These are phyloP conservation scores for Boletus tylopilopsis DNA, from an alignment of 768 basidiomycete species.

Conservation along the genomic window DNA sequence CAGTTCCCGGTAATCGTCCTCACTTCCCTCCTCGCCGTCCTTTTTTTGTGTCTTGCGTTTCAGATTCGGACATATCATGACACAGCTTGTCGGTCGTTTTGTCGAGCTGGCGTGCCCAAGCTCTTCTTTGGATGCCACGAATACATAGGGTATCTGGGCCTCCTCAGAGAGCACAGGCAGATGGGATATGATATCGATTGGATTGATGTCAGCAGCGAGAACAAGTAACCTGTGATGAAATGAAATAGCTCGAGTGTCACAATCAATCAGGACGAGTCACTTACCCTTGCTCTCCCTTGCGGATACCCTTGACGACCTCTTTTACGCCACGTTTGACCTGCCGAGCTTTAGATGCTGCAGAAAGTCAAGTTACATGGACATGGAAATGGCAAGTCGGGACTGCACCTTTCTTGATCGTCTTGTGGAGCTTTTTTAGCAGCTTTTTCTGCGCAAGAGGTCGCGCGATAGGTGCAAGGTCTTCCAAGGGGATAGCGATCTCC, in stretches of 20 bases:
- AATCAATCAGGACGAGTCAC: conserved; percentile 25
- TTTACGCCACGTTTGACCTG: conserved; percentile 98
- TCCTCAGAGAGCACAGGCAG: conserved; percentile 94
- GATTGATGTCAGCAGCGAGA: conserved; percentile 95
- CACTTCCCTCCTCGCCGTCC: conserved; percentile 57
- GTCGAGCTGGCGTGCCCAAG: conserved; percentile 94
- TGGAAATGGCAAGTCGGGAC: neutral
- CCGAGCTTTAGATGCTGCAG: conserved; percentile 82
- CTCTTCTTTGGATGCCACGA: conserved; percentile 90
- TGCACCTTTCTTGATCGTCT: conserved; percentile 87
- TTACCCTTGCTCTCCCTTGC: conserved; percentile 96
- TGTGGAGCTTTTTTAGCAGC: conserved; percentile 90
- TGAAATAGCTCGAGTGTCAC: conserved; percentile 3
- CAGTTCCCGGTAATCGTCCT: conserved; percentile 82
- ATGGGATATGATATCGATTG: conserved; percentile 98
- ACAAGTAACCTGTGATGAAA: conserved; percentile 72
- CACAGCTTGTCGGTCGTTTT: conserved; percentile 97
- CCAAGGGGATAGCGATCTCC: conserved; percentile 62
- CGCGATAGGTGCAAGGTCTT: conserved; percentile 92
- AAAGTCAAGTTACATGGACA: neutral
- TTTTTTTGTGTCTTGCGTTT: conserved; percentile 69
- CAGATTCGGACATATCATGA: conserved; percentile 85
- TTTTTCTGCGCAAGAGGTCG: conserved; percentile 92
- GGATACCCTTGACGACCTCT: conserved; percentile 95
- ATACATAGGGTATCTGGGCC: conserved; percentile 85